Conservation (phyloP, 768 basidiomycete genomes). For the Lentinula raphanica region DNA sequence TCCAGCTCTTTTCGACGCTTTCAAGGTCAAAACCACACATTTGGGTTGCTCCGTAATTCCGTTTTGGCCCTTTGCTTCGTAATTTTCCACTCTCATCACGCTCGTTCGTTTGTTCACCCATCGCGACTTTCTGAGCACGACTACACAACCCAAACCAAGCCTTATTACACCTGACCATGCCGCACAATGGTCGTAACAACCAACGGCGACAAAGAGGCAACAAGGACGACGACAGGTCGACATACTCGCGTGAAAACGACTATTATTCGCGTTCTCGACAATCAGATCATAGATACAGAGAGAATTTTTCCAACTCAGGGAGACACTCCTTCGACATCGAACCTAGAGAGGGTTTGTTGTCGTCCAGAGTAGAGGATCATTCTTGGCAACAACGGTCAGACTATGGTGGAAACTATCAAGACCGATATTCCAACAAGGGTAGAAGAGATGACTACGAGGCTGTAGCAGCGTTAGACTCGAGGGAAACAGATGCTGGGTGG, state of each 20-base stretch:
- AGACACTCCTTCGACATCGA: slow-evolving; percentile 39
- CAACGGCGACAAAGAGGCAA: slow-evolving; percentile 48
- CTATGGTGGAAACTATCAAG: slow-evolving; percentile 42
- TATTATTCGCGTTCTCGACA: slow-evolving; percentile 48
- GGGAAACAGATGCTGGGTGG: slow-evolving; percentile 43
- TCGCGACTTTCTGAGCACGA: not conserved
- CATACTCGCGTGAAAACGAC: slow-evolving; percentile 52
- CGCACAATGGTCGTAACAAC: slow-evolving; percentile 32
- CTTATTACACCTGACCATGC: slow-evolving; percentile 20
- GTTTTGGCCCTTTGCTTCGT: not conserved
- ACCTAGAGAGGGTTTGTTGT: slow-evolving; percentile 44
- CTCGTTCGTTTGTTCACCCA: not conserved
- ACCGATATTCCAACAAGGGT: slow-evolving; percentile 41
- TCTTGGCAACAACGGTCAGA: slow-evolving; percentile 45
- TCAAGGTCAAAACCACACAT: not conserved
- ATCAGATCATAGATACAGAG: slow-evolving; percentile 42
- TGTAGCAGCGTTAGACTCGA: slow-evolving; percentile 24
- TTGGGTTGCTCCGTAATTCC: not conserved
- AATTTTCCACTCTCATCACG: not conserved
- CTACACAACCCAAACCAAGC: not conserved
- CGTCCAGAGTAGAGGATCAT: slow-evolving; percentile 42
- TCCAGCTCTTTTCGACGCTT: not conserved
- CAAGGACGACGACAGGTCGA: slow-evolving; percentile 47
- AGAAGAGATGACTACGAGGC: slow-evolving; percentile 47
- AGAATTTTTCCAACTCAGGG: slow-evolving; percentile 34